phyloP scores from a whole-genome alignment of 140 eudicot genomes.

The Flaveria floridana region DNA sequence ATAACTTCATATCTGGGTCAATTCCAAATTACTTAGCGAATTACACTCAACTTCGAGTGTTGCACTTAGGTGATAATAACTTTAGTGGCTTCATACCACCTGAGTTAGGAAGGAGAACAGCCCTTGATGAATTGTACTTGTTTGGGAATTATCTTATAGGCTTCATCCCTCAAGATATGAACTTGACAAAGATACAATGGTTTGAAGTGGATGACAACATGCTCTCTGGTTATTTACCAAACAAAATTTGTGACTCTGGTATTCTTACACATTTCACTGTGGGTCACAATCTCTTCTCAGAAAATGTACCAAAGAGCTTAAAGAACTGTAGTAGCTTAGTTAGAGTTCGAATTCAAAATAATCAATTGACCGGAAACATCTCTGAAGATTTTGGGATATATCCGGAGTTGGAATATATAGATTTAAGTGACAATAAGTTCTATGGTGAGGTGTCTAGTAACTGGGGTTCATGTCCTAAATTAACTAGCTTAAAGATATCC shows the following conservation, averaged over 20 bases:
- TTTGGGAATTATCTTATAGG: not conserved
- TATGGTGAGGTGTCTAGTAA: constrained; percentile 10
- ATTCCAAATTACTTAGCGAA: not conserved
- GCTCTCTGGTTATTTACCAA: constrained; percentile 3
- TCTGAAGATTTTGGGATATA: constrained; percentile 2
- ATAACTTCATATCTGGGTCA: not conserved
- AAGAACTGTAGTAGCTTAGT: constrained; percentile 2
- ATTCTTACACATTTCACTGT: not conserved
- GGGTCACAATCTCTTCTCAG: not conserved
- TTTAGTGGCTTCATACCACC: constrained; percentile 9
- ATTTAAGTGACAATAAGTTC: constrained; percentile 1
- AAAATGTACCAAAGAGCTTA: constrained; percentile 2
- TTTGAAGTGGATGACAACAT: not conserved
- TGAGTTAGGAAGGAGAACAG: not conserved
- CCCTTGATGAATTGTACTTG: not conserved
- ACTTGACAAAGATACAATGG: not conserved
- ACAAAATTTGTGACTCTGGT: not conserved
- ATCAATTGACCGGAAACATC: not conserved
- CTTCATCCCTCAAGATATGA: not conserved
- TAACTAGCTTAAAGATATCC: constrained; percentile 5
- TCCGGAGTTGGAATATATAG: constrained; percentile 7
- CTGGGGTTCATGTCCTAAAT: constrained; percentile 1
- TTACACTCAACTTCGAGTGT: not conserved
- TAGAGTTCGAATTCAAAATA: not conserved
- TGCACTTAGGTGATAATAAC: not conserved